Conservation (phyloP, 352 stramenopile species). For the Blastocystis sp. region DNA sequence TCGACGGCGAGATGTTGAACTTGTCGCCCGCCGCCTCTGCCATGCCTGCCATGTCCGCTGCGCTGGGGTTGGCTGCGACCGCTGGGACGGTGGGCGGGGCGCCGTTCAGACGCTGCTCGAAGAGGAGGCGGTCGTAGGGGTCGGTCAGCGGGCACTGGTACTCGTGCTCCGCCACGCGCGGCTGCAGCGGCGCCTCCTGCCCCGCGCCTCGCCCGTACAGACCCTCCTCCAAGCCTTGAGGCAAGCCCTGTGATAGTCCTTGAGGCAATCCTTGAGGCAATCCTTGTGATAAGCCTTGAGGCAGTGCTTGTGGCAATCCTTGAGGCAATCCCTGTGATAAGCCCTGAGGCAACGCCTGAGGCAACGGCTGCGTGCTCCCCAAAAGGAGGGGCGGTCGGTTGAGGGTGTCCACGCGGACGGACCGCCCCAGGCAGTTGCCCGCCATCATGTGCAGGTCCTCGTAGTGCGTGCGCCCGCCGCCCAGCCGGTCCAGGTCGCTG, state of each 20-base stretch:
- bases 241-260: too few species aligned
- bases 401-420: neutral
- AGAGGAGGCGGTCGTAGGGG: slow-evolving; percentile 17
- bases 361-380: neutral
- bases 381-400: neutral
- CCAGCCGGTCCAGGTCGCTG: slow-evolving; percentile 13
- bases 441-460: neutral
- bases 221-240: neutral
- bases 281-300: too few species aligned
- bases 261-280: too few species aligned
- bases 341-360: neutral
- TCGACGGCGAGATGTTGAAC: neutral
- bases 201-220: neutral
- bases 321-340: neutral
- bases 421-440: neutral
- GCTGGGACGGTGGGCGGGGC: neutral
- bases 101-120: neutral
- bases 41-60: too few species aligned
- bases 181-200: slow-evolving; percentile 6
- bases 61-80: too few species aligned
- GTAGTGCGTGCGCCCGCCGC: neutral
- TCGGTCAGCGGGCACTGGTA: slow-evolving; percentile 50
- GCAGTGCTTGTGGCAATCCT: neutral
- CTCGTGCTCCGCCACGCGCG: slow-evolving; percentile 19
- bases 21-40: neutral